A percentile compares a stretch with the other conserved stretches of the same genome.
Conservation (phyloP, 129 eudicot genomes). For the Helianthus annuus region HanXRQr2.0-SUNRISE NC_035447.2:88190469-88190968, state of each 20-base stretch:
- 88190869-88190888: conserved; percentile 97
- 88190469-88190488: no score
- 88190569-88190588: no score
- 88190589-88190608: no score
- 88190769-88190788: background rate
- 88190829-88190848: conserved; percentile 90
- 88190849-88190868: conserved; percentile 90
- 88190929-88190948: background rate
- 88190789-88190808: conserved; percentile 51
- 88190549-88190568: no score
- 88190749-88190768: conserved; percentile 1
- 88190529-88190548: no score
- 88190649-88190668: background rate
- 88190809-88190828: conserved; percentile 99
- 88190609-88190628: background rate
- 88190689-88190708: conserved; percentile 3
- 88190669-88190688: background rate
- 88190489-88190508: no score
- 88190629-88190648: background rate
- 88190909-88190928: background rate
- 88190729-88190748: conserved; percentile 15
- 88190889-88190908: background rate
- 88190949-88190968: background rate
- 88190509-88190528: no score
- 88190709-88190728: background rate